A percentile compares a stretch with the other conserved stretches of the same genome.
phyloP scores from a whole-genome alignment of 768 basidiomycete species.

The Rhodosporidiobolus sp. region DNA sequence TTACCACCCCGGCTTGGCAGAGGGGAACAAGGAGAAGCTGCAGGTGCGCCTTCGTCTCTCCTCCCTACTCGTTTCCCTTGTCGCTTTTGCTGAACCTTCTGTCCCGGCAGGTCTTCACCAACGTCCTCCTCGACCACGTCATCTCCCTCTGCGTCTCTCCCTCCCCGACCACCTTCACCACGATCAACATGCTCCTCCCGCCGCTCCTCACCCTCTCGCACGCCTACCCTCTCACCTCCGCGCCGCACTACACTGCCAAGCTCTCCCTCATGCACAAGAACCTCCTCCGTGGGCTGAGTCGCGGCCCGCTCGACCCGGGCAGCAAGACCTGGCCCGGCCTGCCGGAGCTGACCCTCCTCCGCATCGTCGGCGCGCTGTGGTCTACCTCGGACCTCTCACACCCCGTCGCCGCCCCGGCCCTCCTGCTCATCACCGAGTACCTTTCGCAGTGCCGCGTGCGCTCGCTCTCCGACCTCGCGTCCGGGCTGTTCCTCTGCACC shows the following conservation, averaged over 20 bases:
- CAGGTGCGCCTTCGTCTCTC: constrained; percentile 65
- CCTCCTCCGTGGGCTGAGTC: constrained; percentile 72
- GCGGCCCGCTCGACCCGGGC: constrained; percentile 59
- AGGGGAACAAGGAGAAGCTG: constrained; percentile 86
- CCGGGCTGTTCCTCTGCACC: constrained; percentile 84
- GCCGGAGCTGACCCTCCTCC: constrained; percentile 74
- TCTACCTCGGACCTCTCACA: constrained; percentile 93
- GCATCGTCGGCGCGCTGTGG: constrained; percentile 78
- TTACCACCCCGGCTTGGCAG: constrained; percentile 85
- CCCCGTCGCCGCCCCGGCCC: constrained; percentile 77
- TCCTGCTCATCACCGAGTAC: constrained; percentile 86
- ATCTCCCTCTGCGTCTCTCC: constrained; percentile 65
- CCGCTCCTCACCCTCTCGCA: constrained; percentile 75
- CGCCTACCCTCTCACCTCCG: constrained; percentile 74
- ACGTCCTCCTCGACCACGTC: constrained; percentile 81
- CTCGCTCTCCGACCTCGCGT: constrained; percentile 67
- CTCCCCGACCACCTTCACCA: constrained; percentile 59
- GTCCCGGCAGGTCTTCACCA: constrained; percentile 60
- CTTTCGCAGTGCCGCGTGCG: constrained; percentile 79
- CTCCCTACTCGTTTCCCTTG: not conserved
- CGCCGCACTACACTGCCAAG: constrained; percentile 75
- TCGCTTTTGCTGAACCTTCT: not conserved
- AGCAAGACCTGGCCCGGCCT: constrained; percentile 85
- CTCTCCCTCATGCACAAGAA: constrained; percentile 90
- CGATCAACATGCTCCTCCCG: constrained; percentile 66